phyloP scores from a whole-genome alignment of 1,139 yeast species.

The Suhomyces wounanorum region DNA sequence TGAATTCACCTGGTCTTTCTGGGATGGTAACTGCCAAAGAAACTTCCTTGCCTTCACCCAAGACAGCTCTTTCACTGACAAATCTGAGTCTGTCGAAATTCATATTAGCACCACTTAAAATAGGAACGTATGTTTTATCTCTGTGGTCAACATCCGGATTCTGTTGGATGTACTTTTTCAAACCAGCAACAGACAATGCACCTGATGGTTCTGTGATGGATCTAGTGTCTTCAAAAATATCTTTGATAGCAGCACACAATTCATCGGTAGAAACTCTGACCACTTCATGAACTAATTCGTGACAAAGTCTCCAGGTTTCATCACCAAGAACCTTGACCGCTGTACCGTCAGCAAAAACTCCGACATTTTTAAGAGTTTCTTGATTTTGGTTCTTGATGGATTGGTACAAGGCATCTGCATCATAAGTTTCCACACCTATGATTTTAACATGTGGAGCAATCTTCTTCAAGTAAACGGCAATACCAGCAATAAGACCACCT shows the following conservation, averaged over 20 bases:
- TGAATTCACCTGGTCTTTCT: constrained; percentile 88
- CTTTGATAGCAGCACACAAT: constrained; percentile 96
- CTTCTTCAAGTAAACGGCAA: constrained; percentile 85
- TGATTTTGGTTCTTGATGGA: constrained; percentile 62
- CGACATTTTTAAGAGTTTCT: constrained; percentile 66
- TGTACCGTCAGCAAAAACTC: constrained; percentile 99
- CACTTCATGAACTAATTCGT: constrained; percentile 82
- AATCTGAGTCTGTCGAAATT: constrained; percentile 94
- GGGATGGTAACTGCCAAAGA: constrained; percentile 89
- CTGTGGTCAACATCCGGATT: constrained; percentile 73
- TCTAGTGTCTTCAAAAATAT: constrained; percentile 93
- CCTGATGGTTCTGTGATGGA: constrained; percentile 96
- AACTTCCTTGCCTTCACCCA: constrained; percentile 97
- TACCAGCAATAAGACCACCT: constrained; percentile 93
- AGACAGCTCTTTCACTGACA: constrained; percentile 96
- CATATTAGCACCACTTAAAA: constrained; percentile 96
- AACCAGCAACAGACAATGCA: constrained; percentile 92
- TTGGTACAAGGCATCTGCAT: constrained; percentile 86
- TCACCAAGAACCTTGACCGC: constrained; percentile 90
- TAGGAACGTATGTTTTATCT: constrained; percentile 75
- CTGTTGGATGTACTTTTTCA: constrained; percentile 72
- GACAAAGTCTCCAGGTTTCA: constrained; percentile 84
- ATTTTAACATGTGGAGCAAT: constrained; percentile 97
- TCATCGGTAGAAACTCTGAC: constrained; percentile 90
- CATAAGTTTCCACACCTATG: constrained; percentile 94